Percentiles rank a stretch among this genome's conserved stretches.
Evolutionary conservation across 352 stramenopile genomes (phyloP).

Genomic region (Phytophthora macrochlamydospora): DNA sequence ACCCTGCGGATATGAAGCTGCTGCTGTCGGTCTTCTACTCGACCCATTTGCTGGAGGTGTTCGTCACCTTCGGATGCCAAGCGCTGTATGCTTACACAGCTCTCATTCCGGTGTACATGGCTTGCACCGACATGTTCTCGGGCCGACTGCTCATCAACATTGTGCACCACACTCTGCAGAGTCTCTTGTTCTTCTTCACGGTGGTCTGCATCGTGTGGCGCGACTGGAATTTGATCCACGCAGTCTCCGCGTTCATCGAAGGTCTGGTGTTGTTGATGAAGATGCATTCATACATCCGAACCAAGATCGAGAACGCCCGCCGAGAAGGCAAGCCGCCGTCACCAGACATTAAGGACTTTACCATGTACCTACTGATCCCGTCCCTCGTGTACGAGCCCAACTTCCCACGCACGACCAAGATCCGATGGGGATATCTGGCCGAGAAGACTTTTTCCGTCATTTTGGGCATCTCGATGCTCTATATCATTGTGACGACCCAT

Average conservation of each 20-base stretch:
- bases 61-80: slow-evolving; percentile 70
- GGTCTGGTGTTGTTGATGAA: slow-evolving; percentile 82
- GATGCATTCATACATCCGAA: slow-evolving; percentile 86
- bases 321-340: slow-evolving; percentile 26
- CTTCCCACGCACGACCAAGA: slow-evolving; percentile 84
- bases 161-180: slow-evolving; percentile 74
- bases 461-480: slow-evolving; percentile 82
- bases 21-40: slow-evolving; percentile 77
- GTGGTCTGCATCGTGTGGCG: slow-evolving; percentile 67
- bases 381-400: slow-evolving; percentile 96
- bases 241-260: slow-evolving; percentile 77
- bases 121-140: slow-evolving; percentile 38
- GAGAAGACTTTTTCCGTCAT: slow-evolving; percentile 83
- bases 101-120: slow-evolving; percentile 76
- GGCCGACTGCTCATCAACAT: slow-evolving; percentile 64
- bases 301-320: slow-evolving; percentile 65
- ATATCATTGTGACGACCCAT: slow-evolving; percentile 92
- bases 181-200: slow-evolving; percentile 75
- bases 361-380: slow-evolving; percentile 79
- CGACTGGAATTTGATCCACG: slow-evolving; percentile 79
- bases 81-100: slow-evolving; percentile 75
- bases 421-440: slow-evolving; percentile 86
- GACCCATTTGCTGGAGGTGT: slow-evolving; percentile 70
- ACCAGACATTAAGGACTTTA: slow-evolving; percentile 60
- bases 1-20: slow-evolving; percentile 57